Evolutionary conservation across 2,329 filamentous ascomycete genomes (phyloP).

Genomic region (Dactylellina haptotyla): DNA sequence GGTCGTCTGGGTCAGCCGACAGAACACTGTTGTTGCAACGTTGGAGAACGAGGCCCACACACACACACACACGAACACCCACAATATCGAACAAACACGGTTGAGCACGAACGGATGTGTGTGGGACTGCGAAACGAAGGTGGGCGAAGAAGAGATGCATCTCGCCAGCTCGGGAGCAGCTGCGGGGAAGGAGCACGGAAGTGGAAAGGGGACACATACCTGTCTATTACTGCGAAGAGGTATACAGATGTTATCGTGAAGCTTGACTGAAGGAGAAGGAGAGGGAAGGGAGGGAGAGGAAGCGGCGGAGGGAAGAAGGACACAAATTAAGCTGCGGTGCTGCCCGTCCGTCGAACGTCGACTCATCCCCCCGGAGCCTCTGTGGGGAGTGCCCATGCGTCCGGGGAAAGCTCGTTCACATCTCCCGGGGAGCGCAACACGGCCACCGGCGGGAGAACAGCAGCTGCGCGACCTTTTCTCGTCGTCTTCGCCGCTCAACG

Average conservation of each 20-base stretch:
- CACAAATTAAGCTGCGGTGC: not conserved
- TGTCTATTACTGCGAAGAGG: constrained; percentile 4
- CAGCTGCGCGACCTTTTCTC: constrained; percentile 30
- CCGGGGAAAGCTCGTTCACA: constrained; percentile 12
- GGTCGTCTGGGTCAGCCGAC: constrained; percentile 42
- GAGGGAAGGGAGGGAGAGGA: constrained; percentile 21
- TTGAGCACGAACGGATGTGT: not conserved
- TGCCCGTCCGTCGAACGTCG: too few relatives aligned
- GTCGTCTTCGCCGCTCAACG: constrained; percentile 9
- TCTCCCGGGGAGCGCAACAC: constrained; percentile 1
- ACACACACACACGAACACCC: not conserved
- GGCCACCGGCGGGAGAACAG: not conserved
- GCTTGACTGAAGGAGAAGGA: constrained; percentile 26
- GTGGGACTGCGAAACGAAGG: not conserved
- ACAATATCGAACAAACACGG: not conserved
- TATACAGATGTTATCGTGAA: constrained; percentile 48
- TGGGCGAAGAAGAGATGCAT: too few relatives aligned
- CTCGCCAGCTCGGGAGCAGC: too few relatives aligned
- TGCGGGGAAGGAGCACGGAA: not conserved
- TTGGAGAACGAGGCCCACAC: not conserved
- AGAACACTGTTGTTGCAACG: constrained; percentile 18
- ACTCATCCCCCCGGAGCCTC: too few relatives aligned
- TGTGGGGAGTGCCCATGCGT: too few relatives aligned
- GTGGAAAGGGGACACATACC: constrained; percentile 17
- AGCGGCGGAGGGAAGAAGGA: constrained; percentile 5